phyloP scores from a whole-genome alignment of 495 filamentous ascomycete species.

The Talaromyces ruber region DNA sequence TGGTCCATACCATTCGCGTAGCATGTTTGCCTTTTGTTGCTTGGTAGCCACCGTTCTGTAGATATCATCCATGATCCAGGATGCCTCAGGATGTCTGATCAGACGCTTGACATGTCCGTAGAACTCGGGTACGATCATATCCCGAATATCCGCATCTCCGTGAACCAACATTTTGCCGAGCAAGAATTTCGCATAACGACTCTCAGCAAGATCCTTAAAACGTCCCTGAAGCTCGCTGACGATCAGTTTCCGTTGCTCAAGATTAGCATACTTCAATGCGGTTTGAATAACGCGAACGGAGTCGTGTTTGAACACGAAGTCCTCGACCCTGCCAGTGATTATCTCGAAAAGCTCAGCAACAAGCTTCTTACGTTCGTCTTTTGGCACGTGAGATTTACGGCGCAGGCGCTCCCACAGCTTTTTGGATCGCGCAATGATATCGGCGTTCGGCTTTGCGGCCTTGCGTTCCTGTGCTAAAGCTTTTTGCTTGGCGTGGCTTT shows the following conservation, averaged over 20 bases:
- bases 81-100: constrained; percentile 91
- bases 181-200: constrained; percentile 92
- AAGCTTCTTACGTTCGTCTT: constrained; percentile 75
- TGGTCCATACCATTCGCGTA: constrained; percentile 94
- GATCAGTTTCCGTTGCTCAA: constrained; percentile 75
- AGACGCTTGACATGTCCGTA: constrained; percentile 84
- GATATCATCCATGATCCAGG: constrained; percentile 95
- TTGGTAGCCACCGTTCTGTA: constrained; percentile 79
- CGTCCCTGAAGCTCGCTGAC: constrained; percentile 79
- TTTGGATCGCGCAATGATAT: constrained; percentile 81
- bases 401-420: constrained; percentile 94
- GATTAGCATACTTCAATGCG: constrained; percentile 88
- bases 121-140: constrained; percentile 87
- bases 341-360: constrained; percentile 85
- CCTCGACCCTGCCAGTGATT: constrained; percentile 80
- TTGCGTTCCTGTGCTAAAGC: constrained; percentile 81
- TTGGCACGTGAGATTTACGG: constrained; percentile 81
- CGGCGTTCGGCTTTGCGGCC: constrained; percentile 83
- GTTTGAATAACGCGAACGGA: constrained; percentile 92
- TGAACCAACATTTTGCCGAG: constrained; percentile 91
- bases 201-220: constrained; percentile 79
- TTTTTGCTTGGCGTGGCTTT: constrained; percentile 89
- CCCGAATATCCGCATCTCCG: constrained; percentile 73
- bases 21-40: constrained; percentile 71
- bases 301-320: constrained; percentile 98